phyloP scores from a whole-genome alignment of 805 yeast genomes.

The Yamadazyma takamatsuzukensis region DNA sequence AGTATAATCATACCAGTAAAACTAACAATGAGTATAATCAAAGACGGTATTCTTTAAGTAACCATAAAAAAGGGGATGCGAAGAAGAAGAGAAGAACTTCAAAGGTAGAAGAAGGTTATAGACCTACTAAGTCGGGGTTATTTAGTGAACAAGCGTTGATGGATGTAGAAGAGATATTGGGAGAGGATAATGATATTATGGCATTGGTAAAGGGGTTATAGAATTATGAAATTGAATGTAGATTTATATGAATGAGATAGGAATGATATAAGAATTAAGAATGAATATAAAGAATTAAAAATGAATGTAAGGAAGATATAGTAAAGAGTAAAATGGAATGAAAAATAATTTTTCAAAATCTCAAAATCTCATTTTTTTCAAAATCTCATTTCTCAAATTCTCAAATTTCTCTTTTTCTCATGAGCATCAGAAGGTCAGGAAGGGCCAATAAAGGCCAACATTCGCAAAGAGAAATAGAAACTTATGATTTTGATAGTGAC shows the following conservation, averaged over 20 bases:
- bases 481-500: constrained; percentile 7
- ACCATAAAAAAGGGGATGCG: constrained; percentile 4
- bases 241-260: no score
- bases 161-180: constrained; percentile 67
- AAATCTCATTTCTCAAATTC: neutral
- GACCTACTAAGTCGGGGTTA: constrained; percentile 72
- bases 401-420: constrained; percentile 2
- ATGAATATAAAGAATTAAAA: no score
- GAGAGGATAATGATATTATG: constrained; percentile 48
- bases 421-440: constrained; percentile 35
- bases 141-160: constrained; percentile 72
- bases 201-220: constrained; percentile 34
- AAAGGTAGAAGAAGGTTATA: constrained; percentile 68
- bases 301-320: no score
- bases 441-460: constrained; percentile 41
- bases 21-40: constrained; percentile 23
- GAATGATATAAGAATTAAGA: no score
- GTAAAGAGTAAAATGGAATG: no score
- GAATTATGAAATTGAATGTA: no score
- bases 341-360: no score
- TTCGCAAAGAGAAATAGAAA: constrained; percentile 22
- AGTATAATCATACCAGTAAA: constrained; percentile 24
- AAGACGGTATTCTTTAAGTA: constrained; percentile 15
- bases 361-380: no score
- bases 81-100: constrained; percentile 55